Evolutionary conservation across 331 rosid species (phyloP).

Genomic region (Saraca asoca): DNA sequence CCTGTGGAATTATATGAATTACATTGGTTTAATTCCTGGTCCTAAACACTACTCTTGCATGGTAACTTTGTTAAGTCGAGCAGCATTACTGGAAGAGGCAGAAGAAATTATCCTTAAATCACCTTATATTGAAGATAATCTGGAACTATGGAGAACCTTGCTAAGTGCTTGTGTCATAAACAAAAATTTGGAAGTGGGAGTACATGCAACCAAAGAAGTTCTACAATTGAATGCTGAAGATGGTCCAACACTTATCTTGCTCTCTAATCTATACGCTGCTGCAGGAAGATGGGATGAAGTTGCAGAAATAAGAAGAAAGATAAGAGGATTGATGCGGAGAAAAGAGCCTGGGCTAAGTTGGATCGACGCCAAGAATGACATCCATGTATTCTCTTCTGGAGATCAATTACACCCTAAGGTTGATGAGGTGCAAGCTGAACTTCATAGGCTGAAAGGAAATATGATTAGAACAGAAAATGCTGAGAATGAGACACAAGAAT

Average conservation of each 20-base stretch:
- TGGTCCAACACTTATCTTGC: constrained; percentile 66
- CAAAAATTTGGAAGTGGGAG: constrained; percentile 66
- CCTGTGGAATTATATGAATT: constrained; percentile 67
- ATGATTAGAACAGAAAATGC: constrained; percentile 49
- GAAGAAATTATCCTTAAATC: constrained; percentile 61
- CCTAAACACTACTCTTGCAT: constrained; percentile 88
- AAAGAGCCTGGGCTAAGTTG: constrained; percentile 83
- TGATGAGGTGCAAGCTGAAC: constrained; percentile 54
- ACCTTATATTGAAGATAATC: constrained; percentile 52
- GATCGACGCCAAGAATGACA: constrained; percentile 61
- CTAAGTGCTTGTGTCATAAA: constrained; percentile 65
- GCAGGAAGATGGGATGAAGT: constrained; percentile 64
- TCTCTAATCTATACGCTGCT: constrained; percentile 75
- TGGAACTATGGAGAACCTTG: constrained; percentile 79
- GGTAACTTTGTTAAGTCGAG: constrained; percentile 75
- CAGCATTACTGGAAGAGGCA: constrained; percentile 67
- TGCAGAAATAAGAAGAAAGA: constrained; percentile 63
- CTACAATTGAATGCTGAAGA: constrained; percentile 60
- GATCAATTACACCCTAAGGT: constrained; percentile 53
- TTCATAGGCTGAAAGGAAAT: constrained; percentile 57
- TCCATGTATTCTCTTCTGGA: constrained; percentile 69
- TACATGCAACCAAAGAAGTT: constrained; percentile 65
- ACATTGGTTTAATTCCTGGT: constrained; percentile 59
- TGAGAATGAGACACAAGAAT: constrained; percentile 34
- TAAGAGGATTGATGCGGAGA: constrained; percentile 46